These are phyloP conservation scores for Pseudonitzschia multiseries DNA, from an alignment of 108 stramenopile genomes.

Conservation along the genomic window DNA sequence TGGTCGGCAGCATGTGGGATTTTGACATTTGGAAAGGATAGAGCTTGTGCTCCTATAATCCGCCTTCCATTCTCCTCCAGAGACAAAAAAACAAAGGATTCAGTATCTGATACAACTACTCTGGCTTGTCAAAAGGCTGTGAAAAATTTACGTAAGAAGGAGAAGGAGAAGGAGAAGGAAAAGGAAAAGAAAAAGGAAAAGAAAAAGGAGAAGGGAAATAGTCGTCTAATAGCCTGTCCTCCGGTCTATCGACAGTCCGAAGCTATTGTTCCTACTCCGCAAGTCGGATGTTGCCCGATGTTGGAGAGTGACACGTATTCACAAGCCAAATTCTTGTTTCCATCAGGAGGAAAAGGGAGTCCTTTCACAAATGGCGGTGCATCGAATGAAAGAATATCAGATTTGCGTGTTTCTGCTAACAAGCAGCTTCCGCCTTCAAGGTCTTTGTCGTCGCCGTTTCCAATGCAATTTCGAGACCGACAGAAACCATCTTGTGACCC, in stretches of 20 bases:
- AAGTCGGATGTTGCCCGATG: constrained; percentile 14
- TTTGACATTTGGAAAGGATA: constrained; percentile 23
- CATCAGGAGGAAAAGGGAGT: neutral
- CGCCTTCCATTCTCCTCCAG: constrained; percentile 21
- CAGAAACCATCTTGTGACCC: constrained; percentile 11
- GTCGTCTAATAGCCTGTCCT: neutral
- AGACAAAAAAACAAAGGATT: neutral
- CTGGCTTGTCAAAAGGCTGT: neutral
- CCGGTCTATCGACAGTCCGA: constrained; percentile 8
- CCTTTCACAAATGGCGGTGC: neutral
- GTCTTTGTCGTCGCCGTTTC: constrained; percentile 35
- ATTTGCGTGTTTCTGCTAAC: constrained; percentile 16
- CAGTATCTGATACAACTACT: neutral
- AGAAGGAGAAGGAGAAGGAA: constrained; percentile 7
- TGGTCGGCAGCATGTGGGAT: constrained; percentile 36
- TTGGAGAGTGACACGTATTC: neutral
- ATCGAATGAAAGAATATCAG: neutral
- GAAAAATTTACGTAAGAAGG: constrained; percentile 5
- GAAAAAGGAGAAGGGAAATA: neutral
- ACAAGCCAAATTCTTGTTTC: neutral
- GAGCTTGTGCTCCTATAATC: constrained; percentile 21
- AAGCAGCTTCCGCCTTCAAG: constrained; percentile 31
- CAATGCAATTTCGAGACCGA: constrained; percentile 40
- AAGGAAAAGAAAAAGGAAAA: constrained; percentile 9
- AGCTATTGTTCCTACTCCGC: neutral